Evolutionary conservation across 176 grass and related monocot genomes (phyloP).

Genomic region (Oryza punctata): DNA sequence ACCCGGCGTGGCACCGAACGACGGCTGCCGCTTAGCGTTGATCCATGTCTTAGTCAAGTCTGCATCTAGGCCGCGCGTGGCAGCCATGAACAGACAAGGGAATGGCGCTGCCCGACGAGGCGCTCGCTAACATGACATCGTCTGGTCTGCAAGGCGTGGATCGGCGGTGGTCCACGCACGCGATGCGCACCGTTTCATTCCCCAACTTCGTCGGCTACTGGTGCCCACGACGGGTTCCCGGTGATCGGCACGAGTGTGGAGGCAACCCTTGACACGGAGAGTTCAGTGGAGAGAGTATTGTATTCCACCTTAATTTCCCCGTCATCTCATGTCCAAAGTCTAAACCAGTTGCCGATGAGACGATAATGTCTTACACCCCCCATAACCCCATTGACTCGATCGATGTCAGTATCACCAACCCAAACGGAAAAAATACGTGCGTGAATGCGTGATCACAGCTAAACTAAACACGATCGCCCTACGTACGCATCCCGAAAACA

Average conservation of each 20-base stretch:
- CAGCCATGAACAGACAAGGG: not conserved
- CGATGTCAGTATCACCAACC: not conserved
- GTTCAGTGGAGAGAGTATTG: no score
- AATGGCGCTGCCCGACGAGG: not conserved
- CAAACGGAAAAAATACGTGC: not conserved
- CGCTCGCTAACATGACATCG: not conserved
- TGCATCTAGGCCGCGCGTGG: not conserved
- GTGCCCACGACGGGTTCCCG: not conserved
- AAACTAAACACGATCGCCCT: not conserved
- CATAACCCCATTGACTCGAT: not conserved
- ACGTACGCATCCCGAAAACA: not conserved
- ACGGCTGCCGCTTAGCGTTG: not conserved
- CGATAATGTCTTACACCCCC: not conserved
- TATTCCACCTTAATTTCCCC: no score
- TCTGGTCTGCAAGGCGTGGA: slow-evolving; percentile 4
- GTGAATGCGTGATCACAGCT: not conserved
- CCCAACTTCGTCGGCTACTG: slow-evolving; percentile 1
- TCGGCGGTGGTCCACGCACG: not conserved
- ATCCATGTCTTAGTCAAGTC: not conserved
- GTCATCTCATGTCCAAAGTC: not conserved
- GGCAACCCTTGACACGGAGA: no score
- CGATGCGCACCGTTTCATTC: not conserved
- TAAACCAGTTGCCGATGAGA: not conserved
- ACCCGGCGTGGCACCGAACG: no score
- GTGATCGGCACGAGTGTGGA: not conserved